phyloP scores from a whole-genome alignment of 1,139 yeast species.

The Scheffersomyces stambukii region DNA sequence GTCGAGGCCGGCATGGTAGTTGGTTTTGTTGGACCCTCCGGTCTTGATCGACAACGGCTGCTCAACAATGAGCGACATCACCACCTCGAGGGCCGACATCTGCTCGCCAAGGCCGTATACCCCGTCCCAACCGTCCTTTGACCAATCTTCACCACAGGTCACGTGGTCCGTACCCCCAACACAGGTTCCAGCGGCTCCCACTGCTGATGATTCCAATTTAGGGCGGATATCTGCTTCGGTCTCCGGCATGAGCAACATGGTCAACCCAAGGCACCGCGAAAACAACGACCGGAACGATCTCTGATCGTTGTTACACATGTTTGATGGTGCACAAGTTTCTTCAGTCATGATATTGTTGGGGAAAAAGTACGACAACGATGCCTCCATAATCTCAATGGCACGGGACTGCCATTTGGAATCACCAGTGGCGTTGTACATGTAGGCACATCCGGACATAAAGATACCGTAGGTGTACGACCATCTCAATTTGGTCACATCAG shows the following conservation, averaged over 20 bases:
- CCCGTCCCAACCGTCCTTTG: constrained; percentile 55
- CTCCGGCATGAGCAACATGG: constrained; percentile 55
- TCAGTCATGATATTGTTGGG: constrained; percentile 49
- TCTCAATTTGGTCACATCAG: constrained; percentile 46
- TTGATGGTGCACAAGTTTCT: constrained; percentile 52
- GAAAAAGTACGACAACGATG: constrained; percentile 45
- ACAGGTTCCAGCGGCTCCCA: constrained; percentile 69
- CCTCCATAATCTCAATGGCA: constrained; percentile 45
- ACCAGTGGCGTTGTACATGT: constrained; percentile 61
- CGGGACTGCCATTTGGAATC: constrained; percentile 56
- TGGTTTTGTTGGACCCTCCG: constrained; percentile 45
- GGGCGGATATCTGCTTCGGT: constrained; percentile 39
- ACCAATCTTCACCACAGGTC: constrained; percentile 74
- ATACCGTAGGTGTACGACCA: constrained; percentile 86
- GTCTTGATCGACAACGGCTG: constrained; percentile 34
- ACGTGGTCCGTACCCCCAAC: constrained; percentile 72
- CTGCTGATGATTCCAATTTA: constrained; percentile 49
- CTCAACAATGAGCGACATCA: constrained; percentile 32
- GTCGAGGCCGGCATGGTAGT: constrained; percentile 45
- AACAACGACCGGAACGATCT: constrained; percentile 73
- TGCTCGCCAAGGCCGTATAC: constrained; percentile 76
- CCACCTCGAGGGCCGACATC: constrained; percentile 69
- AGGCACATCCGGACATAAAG: constrained; percentile 68
- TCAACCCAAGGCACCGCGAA: constrained; percentile 59
- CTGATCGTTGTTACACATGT: constrained; percentile 69